phyloP scores from a whole-genome alignment of 1,284 basidiomycete species.

The Vanrija humicola region DNA sequence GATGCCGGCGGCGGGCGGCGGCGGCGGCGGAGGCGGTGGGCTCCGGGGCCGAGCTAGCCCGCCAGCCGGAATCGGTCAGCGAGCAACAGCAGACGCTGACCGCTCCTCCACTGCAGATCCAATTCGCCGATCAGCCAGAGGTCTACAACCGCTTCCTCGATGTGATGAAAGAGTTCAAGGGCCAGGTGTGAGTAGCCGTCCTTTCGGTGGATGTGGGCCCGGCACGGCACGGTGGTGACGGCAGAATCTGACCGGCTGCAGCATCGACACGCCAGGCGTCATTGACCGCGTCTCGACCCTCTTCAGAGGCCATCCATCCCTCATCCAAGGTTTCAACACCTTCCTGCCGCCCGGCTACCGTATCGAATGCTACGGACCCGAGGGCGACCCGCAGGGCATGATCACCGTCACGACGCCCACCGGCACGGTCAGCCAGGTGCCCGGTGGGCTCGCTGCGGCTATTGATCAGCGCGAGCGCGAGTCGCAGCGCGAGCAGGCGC shows the following conservation, averaged over 20 bases:
- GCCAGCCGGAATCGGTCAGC: neutral
- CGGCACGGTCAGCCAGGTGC: conserved; percentile 66
- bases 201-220: neutral
- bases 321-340: conserved; percentile 99
- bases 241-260: conserved; percentile 40
- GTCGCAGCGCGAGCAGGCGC: neutral
- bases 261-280: conserved; percentile 97
- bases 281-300: conserved; percentile 94
- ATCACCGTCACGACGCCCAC: conserved; percentile 94
- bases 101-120: conserved; percentile 50
- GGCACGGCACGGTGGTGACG: too few relatives aligned
- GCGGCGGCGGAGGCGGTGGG: conserved; percentile 1
- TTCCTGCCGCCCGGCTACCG: conserved; percentile 95
- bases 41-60: conserved; percentile 1
- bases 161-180: conserved; percentile 99
- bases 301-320: conserved; percentile 86
- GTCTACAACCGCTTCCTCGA: conserved; percentile 97
- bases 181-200: conserved; percentile 68
- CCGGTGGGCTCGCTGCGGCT: conserved; percentile 46
- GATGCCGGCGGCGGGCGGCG: conserved; percentile 6
- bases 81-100: neutral
- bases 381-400: conserved; percentile 62
- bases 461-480: conserved; percentile 31
- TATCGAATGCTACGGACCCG: conserved; percentile 67
- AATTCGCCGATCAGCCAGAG: conserved; percentile 87